Evolutionary conservation across 768 basidiomycete species (phyloP).

Genomic region (Infundibulicybe gibba): DNA sequence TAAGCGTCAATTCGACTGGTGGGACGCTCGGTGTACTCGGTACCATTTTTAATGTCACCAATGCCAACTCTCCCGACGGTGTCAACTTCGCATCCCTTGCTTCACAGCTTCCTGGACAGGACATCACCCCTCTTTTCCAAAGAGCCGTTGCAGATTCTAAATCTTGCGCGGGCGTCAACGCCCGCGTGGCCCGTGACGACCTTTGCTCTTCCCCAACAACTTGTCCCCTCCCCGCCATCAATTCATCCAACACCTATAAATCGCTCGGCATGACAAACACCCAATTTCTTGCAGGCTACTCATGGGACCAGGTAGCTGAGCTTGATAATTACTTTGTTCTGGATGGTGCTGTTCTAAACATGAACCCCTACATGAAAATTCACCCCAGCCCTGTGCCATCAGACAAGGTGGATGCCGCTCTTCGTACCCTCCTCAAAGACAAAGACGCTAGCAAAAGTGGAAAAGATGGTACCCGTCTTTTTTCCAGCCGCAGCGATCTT

Average conservation of each 20-base stretch:
- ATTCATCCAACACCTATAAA: slow-evolving; percentile 50
- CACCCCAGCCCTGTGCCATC: slow-evolving; percentile 64
- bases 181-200: slow-evolving; percentile 67
- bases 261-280: slow-evolving; percentile 68
- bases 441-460: slow-evolving; percentile 47
- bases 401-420: slow-evolving; percentile 79
- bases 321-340: slow-evolving; percentile 79
- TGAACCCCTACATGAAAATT: slow-evolving; percentile 77
- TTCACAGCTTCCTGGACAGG: slow-evolving; percentile 62
- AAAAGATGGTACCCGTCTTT: slow-evolving; percentile 88
- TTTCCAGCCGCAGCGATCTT: slow-evolving; percentile 68
- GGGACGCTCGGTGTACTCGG: slow-evolving; percentile 80
- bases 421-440: slow-evolving; percentile 67
- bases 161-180: slow-evolving; percentile 57
- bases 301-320: slow-evolving; percentile 83
- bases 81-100: slow-evolving; percentile 60
- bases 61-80: slow-evolving; percentile 41
- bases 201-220: slow-evolving; percentile 60
- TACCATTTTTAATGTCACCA: slow-evolving; percentile 68
- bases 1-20: slow-evolving; percentile 49
- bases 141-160: slow-evolving; percentile 65
- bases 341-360: slow-evolving; percentile 92
- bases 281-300: slow-evolving; percentile 73
- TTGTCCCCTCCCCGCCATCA: slow-evolving; percentile 68
- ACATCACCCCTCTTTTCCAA: slow-evolving; percentile 85